phyloP scores from a whole-genome alignment of 352 stramenopile genomes.

The Aphanomyces stellatus region DNA sequence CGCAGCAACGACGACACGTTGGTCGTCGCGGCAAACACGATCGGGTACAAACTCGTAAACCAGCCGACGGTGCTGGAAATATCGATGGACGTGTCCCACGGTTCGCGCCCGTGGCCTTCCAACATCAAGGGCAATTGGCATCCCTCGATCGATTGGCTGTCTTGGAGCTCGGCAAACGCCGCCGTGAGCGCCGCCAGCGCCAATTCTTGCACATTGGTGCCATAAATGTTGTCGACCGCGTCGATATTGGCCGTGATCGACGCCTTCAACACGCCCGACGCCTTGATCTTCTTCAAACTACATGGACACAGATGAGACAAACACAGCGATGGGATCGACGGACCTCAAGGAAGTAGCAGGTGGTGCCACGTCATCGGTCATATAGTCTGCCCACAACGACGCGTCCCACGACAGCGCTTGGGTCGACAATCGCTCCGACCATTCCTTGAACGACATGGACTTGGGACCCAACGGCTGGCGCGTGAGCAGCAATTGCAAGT shows the following conservation, averaged over 20 bases:
- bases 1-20: not conserved
- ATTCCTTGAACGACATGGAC: not conserved
- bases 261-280: not conserved
- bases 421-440: not conserved
- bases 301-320: not conserved
- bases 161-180: not conserved
- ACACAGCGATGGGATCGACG: too few species aligned
- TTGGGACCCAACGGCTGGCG: not conserved
- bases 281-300: not conserved
- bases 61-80: not conserved
- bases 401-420: not conserved
- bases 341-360: not conserved
- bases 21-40: not conserved
- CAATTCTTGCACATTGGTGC: not conserved
- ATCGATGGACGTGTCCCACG: not conserved
- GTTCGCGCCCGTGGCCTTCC: not conserved
- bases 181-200: not conserved
- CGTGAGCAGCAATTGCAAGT: not conserved
- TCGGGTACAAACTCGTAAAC: not conserved
- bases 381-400: not conserved
- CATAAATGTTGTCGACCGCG: not conserved
- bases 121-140: not conserved
- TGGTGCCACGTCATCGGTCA: not conserved
- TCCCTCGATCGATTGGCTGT: too few species aligned
- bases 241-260: not conserved